Base-by-base conservation (phyloP, 2,329 filamentous ascomycete species). In the Orbilia oligospora region DNA sequence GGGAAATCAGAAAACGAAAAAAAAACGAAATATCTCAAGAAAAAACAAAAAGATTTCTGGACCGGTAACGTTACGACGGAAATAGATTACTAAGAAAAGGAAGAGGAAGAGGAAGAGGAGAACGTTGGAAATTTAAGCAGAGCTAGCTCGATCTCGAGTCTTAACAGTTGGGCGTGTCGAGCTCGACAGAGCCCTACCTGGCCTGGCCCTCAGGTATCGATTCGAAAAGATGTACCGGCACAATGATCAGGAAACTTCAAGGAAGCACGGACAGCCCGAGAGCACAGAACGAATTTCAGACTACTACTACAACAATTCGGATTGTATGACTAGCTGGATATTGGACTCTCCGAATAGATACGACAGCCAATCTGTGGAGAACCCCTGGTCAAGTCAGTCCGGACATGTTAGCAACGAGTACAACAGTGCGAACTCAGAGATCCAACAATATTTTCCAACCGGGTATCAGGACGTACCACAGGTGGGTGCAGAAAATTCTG, bases 401-500 rank as follows among this genome's bases (percentile, higher is more conserved):
- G 63, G 38, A 68, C 30, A 58, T 72, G 68, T 72, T 72, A 72
- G 68, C 56, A 53, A 36, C 44, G 75, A 49, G 56, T 36, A 68
- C 51, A 78, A 65, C 63, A 65, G 24, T 58, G 14, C 58, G 24
- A 65, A 51, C 38, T 61, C 63, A 22, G 55, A 69, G 36, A 68
- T 64, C 63, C 75, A 78, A 78, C 75, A 78, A 24, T 46, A 49
- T 46, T 27, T 48, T 63, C 68, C 55, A 72, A 55, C 53, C 12
- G 53, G 24, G 24, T 69, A 68, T 49, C 48, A 71, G 55, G 66
- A 27, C 55, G 51, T 48, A 33, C 51, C 46, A 51, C 75, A 78
- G 41, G 68, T 78, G 56, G 53, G 68, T 77, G 67, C 63, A 68
- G 53, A 71, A 70, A 61, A 76, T 56, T 53, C 58, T 66, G 48